Percentiles rank a stretch among this genome's conserved stretches.
Evolutionary conservation across 2,329 filamentous ascomycete genomes (phyloP).

Genomic region (Cryphonectria nitschkei): DNA sequence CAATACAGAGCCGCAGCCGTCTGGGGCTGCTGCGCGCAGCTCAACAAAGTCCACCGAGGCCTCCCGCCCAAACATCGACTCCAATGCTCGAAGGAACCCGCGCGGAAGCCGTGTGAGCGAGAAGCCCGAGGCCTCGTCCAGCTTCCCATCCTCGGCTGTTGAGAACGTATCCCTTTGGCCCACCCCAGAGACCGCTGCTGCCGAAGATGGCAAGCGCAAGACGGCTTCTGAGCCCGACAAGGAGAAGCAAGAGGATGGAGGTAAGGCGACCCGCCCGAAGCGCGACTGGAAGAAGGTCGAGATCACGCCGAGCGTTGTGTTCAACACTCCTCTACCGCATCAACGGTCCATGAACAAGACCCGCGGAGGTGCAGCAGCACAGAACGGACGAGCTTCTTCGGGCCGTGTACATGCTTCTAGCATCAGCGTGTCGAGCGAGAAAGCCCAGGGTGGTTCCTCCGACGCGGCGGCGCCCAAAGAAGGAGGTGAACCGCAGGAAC

Average conservation of each 20-base stretch:
- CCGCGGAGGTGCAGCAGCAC: slow-evolving; percentile 48
- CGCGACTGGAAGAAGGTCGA: slow-evolving; percentile 75
- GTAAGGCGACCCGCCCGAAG: slow-evolving; percentile 69
- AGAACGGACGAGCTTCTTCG: slow-evolving; percentile 44
- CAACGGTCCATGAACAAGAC: slow-evolving; percentile 50
- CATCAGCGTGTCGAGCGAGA: slow-evolving; percentile 34
- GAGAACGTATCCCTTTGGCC: slow-evolving; percentile 85
- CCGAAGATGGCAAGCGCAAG: slow-evolving; percentile 74
- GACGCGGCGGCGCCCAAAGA: slow-evolving; percentile 17
- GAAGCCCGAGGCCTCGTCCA: slow-evolving; percentile 43
- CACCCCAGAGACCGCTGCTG: slow-evolving; percentile 77
- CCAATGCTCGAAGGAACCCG: slow-evolving; percentile 44
- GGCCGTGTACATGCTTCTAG: slow-evolving; percentile 31
- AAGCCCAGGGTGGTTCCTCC: slow-evolving; percentile 17
- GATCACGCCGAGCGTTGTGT: slow-evolving; percentile 80
- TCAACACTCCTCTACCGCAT: slow-evolving; percentile 77
- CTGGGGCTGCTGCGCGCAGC: slow-evolving; percentile 31
- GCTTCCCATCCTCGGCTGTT: slow-evolving; percentile 61
- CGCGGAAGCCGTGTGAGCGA: slow-evolving; percentile 52
- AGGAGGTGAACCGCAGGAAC: slow-evolving; percentile 20
- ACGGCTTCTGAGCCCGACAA: slow-evolving; percentile 65
- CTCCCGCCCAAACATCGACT: slow-evolving; percentile 45
- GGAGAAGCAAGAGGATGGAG: slow-evolving; percentile 58
- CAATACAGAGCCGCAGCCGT: slow-evolving; percentile 18
- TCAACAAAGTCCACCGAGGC: slow-evolving; percentile 40